These are phyloP conservation scores for Yamadazyma sp. DNA, from an alignment of 805 yeast genomes.

Conservation along the genomic window DNA sequence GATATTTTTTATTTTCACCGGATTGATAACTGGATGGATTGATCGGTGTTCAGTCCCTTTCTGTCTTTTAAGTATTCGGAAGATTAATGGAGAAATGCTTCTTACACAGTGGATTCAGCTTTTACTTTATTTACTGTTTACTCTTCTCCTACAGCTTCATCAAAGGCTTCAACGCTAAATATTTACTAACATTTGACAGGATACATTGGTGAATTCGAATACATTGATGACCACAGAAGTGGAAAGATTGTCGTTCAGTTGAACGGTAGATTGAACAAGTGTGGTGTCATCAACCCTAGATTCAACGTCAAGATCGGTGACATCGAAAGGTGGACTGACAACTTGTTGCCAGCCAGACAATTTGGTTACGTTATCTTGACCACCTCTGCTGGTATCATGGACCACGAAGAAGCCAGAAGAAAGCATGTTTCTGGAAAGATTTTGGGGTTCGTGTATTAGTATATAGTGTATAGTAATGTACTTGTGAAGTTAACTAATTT, in stretches of 20 bases:
- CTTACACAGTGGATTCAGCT: constrained; percentile 56
- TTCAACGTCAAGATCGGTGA: constrained; percentile 94
- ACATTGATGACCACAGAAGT: constrained; percentile 98
- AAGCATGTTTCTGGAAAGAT: constrained; percentile 99
- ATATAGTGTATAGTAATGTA: not conserved
- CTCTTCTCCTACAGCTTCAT: constrained; percentile 59
- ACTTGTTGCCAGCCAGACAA: constrained; percentile 98
- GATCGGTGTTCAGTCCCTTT: constrained; percentile 84
- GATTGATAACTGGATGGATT: constrained; percentile 98
- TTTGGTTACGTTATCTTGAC: constrained; percentile 97
- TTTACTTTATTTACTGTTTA: constrained; percentile 46
- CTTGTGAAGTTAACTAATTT: no score
- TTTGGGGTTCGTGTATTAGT: constrained; percentile 93
- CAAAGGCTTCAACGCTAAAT: not conserved
- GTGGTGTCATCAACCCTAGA: constrained; percentile 98
- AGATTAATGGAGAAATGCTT: constrained; percentile 64
- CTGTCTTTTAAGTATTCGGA: constrained; percentile 98
- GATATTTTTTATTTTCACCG: constrained; percentile 47
- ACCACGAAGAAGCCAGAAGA: constrained; percentile 99
- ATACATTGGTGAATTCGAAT: constrained; percentile 98
- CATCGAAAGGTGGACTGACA: constrained; percentile 97
- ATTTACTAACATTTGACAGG: constrained; percentile 39
- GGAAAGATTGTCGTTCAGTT: constrained; percentile 96
- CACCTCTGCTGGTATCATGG: constrained; percentile 99
- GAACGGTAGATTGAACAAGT: constrained; percentile 98